Conservation (phyloP, 208 protist species). For the Trichomonas vaginalis region DNA sequence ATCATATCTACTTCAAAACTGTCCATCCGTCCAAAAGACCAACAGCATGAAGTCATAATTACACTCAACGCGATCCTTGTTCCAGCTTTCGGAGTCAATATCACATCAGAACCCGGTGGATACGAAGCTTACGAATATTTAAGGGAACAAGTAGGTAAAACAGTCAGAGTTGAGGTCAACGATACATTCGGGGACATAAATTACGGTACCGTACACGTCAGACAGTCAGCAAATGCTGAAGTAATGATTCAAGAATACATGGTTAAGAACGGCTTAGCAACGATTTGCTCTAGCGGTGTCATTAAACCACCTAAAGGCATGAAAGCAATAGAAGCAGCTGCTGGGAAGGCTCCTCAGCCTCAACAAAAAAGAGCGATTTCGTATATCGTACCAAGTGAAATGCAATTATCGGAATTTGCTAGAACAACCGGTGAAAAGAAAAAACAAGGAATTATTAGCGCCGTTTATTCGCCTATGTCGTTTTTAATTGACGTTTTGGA, state of each 20-base stretch:
- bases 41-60: neutral
- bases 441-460: neutral
- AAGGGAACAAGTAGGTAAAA: neutral
- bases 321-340: neutral
- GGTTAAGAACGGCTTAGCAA: neutral
- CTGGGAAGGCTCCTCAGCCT: neutral
- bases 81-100: neutral
- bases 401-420: neutral
- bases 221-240: neutral
- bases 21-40: neutral
- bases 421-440: neutral
- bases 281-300: neutral
- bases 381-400: neutral
- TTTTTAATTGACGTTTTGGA: neutral
- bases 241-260: neutral
- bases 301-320: neutral
- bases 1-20: neutral
- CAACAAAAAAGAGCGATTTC: neutral
- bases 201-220: neutral
- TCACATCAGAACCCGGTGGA: neutral
- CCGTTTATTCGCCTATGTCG: neutral
- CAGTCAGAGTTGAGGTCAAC: neutral
- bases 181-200: neutral
- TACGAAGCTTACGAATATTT: neutral
- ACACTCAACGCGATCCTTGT: neutral